Percentiles rank a stretch among this genome's conserved stretches.
Evolutionary conservation across 2,329 filamentous ascomycete genomes (phyloP).

Genomic region (Atkinsonella hypoxylon): DNA sequence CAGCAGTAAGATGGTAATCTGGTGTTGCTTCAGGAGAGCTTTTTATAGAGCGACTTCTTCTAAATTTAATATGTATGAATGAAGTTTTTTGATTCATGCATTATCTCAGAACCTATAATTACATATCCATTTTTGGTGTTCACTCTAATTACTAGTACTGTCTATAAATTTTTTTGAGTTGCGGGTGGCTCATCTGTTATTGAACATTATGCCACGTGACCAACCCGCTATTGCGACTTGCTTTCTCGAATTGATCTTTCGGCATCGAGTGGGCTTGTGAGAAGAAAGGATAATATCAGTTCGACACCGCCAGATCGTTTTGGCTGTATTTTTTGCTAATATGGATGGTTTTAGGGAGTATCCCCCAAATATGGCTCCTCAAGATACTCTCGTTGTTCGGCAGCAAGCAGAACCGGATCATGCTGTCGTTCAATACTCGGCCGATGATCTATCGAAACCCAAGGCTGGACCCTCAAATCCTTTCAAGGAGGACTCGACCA

Average conservation of each 20-base stretch:
- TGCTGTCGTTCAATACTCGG: constrained; percentile 53
- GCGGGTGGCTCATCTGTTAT: no score
- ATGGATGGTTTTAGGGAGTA: constrained; percentile 54
- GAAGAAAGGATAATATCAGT: neutral
- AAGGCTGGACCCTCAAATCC: constrained; percentile 61
- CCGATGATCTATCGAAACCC: constrained; percentile 57
- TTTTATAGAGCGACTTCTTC: constrained; percentile 10
- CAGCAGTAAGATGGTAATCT: constrained; percentile 16
- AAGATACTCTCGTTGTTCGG: constrained; percentile 50
- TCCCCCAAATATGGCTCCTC: constrained; percentile 53
- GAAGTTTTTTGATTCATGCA: neutral
- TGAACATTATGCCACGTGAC: no score
- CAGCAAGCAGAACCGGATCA: constrained; percentile 43
- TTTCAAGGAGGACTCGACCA: constrained; percentile 51
- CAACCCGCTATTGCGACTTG: no score
- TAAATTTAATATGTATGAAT: neutral
- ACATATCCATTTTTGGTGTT: no score
- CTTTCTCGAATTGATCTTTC: neutral
- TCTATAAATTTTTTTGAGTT: no score
- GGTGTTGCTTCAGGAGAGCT: constrained; percentile 15
- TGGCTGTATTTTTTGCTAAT: constrained; percentile 6
- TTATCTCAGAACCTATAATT: neutral
- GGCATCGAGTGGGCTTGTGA: no score
- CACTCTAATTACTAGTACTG: no score
- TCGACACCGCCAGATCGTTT: no score